Evolutionary conservation across 2,329 filamentous ascomycete genomes (phyloP), one percentile per base, ranked within the genome.

Genomic region (Grosmannia clavigera): DNA sequence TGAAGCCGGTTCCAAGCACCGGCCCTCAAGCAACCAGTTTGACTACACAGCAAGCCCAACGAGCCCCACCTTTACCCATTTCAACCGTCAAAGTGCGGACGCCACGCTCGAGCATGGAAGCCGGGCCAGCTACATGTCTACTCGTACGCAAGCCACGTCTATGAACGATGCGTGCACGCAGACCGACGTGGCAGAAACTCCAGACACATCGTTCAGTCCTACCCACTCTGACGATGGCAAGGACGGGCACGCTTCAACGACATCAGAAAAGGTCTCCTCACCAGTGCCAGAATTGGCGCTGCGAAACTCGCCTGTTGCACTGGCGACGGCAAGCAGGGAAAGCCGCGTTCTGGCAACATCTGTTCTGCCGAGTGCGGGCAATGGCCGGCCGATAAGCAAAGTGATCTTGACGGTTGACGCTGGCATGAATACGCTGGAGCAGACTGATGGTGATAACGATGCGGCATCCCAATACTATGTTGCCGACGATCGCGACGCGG

Each of bases 11-110:
- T 87, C 86, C 2, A 82, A 84, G 57, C 78, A 82, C 59, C 79
- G 90, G 60, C 90, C 91, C 2, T 78, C 82, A 29, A 90, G 86
- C 74, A 90, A 86, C 61, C 83, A 87, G 65, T 95, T 96, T 70
- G 89, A 92, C 68, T 94, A 89, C 72, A 16, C 48, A 38, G 84
- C 90, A 3, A 83, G 80, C 58, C 87, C 89, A 1, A 83, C 83
- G 11, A 95, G 90, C 70, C 90, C 91, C 1, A 74, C 78, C 60
- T 74, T 75, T 58, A 43, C 51, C 35, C 79, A 75, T 61, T 79
- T 78, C 63, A 72, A 84, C 75, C 71, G 87, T 62, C 83, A 82
- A 68, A 95, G 89, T 72, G 75, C 84, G 27, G 87, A 91, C 63
- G 77, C 74, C 56, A 70, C 75, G 19, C 77, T 78, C 5, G 73